A percentile compares a stretch with the other conserved stretches of the same genome.
phyloP scores from a whole-genome alignment of 345 rosid genomes.

The Clausena lansium region DNA sequence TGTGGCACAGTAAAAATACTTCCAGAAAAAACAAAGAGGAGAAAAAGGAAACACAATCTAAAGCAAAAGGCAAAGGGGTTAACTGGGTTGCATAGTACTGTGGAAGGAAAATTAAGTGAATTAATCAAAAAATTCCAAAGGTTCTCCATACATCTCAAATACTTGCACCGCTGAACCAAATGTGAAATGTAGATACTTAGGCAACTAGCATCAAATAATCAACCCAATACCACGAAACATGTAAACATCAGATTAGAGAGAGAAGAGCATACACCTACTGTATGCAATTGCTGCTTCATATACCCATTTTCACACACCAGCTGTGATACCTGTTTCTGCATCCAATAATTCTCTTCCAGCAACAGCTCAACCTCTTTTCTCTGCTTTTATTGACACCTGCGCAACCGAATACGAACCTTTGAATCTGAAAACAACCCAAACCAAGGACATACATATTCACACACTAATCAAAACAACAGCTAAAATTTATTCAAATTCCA shows the following conservation, averaged over 20 bases:
- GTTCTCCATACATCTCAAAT: not conserved
- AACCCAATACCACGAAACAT: not conserved
- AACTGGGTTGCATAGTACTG: not conserved
- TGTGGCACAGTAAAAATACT: not conserved
- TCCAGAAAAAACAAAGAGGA: not conserved
- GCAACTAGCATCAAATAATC: not conserved
- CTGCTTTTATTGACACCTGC: slow-evolving; percentile 97
- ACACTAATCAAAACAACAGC: not conserved
- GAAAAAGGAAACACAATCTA: not conserved
- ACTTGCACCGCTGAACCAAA: not conserved
- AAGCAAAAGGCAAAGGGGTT: not conserved
- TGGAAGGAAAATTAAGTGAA: not conserved
- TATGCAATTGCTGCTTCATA: slow-evolving; percentile 84
- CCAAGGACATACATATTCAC: not conserved
- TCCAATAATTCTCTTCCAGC: slow-evolving; percentile 96
- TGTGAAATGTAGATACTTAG: not conserved
- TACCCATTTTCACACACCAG: slow-evolving; percentile 87
- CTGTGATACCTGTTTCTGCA: slow-evolving; percentile 98
- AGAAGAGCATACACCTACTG: slow-evolving; percentile 39
- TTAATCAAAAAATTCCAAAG: not conserved
- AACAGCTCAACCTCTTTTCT: slow-evolving; percentile 90
- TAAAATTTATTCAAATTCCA: not conserved
- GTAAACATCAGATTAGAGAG: not conserved
- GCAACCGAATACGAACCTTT: slow-evolving; percentile 13
- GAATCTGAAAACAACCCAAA: slow-evolving; percentile 4